phyloP scores from a whole-genome alignment of 345 rosid species.

The Psidium friedrichsthalianum region DNA sequence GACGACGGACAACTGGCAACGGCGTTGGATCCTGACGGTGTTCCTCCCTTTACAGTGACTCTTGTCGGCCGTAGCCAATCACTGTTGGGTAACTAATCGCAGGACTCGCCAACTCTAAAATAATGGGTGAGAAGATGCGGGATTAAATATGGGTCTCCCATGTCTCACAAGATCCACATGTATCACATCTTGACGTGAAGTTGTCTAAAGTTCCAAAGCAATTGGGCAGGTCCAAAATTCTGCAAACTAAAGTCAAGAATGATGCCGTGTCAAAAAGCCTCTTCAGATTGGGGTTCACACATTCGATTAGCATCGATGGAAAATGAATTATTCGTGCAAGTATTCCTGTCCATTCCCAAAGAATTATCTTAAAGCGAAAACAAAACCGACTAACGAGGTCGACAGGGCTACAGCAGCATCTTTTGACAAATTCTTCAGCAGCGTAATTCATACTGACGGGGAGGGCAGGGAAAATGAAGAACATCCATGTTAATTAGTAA shows the following conservation, averaged over 20 bases:
- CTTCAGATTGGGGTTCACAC: not conserved
- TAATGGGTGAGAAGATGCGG: not conserved
- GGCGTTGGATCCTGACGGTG: no score
- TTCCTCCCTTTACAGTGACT: no score
- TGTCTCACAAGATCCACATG: not conserved
- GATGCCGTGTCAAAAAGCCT: not conserved
- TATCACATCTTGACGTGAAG: not conserved
- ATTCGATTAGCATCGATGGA: not conserved
- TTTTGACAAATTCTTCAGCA: not conserved
- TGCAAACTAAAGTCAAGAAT: not conserved
- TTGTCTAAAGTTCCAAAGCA: not conserved
- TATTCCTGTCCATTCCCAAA: not conserved
- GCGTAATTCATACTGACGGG: not conserved
- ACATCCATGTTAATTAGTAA: not conserved
- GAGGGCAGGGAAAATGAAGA: not conserved
- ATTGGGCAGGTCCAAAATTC: not conserved
- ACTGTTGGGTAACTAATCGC: no score
- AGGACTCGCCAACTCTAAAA: not conserved
- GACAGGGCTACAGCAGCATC: not conserved
- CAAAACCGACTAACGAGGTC: not conserved
- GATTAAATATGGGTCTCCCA: not conserved
- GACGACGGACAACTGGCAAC: no score
- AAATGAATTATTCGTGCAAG: not conserved
- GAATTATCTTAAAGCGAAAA: not conserved
- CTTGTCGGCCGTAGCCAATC: no score